A percentile compares a stretch with the other conserved stretches of the same genome.
These are phyloP conservation scores for Dactylella cylindrospora DNA, from an alignment of 2,329 filamentous ascomycete genomes.

Conservation along the genomic window DNA sequence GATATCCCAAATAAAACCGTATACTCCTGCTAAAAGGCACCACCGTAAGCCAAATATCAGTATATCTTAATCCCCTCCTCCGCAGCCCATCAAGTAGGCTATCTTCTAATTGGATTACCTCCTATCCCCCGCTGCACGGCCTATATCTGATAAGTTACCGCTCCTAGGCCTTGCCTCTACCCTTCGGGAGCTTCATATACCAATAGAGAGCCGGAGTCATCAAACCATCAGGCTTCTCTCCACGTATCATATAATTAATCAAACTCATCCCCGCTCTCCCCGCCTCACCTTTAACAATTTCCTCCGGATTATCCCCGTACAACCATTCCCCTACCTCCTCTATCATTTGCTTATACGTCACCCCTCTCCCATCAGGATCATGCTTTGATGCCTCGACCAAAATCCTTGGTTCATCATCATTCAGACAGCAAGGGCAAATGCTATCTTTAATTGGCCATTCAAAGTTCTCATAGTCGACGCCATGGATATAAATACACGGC, in stretches of 20 bases:
- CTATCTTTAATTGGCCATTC: neutral
- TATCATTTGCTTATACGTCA: constrained; percentile 1
- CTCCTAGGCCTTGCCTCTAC: neutral
- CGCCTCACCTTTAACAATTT: neutral
- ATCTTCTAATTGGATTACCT: no score
- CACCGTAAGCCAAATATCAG: no score
- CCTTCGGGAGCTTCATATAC: neutral
- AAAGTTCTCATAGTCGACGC: constrained; percentile 2
- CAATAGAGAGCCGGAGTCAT: neutral
- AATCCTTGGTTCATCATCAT: constrained; percentile 5
- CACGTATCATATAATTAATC: neutral
- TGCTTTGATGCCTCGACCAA: neutral
- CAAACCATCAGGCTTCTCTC: neutral
- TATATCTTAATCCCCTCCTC: no score
- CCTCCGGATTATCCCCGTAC: constrained; percentile 7
- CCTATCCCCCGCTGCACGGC: no score
- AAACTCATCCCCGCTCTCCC: constrained; percentile 1
- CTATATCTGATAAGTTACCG: no score
- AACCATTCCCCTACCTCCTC: constrained; percentile 2
- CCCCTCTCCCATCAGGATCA: neutral
- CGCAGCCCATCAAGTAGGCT: no score
- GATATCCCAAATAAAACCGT: no score
- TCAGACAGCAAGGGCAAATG: neutral
- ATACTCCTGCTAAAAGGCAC: no score
- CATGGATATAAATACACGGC: neutral